Evolutionary conservation across 1,139 yeast genomes (phyloP).

Genomic region (Candida mesenterica): DNA sequence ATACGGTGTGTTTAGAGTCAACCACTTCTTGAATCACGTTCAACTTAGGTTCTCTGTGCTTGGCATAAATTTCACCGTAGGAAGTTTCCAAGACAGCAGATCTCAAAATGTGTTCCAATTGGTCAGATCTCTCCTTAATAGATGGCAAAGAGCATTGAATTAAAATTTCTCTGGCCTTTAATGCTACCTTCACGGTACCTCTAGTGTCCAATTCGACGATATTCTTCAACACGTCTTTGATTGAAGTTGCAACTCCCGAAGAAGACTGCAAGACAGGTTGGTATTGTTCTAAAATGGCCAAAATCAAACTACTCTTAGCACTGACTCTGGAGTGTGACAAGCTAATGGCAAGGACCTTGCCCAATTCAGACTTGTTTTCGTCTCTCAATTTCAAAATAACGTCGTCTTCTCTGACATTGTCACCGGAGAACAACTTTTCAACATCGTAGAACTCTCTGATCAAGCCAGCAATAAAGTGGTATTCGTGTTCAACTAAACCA

Average conservation of each 20-base stretch:
- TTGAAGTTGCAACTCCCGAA: conserved; percentile 65
- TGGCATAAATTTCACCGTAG: conserved; percentile 78
- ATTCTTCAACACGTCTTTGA: conserved; percentile 69
- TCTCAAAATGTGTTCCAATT: conserved; percentile 90
- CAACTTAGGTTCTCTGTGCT: conserved; percentile 80
- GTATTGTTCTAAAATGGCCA: conserved; percentile 81
- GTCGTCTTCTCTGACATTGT: conserved; percentile 77
- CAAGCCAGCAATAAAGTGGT: conserved; percentile 65
- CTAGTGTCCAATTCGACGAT: conserved; percentile 88
- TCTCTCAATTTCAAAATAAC: conserved; percentile 85
- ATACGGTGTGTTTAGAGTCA: conserved; percentile 93
- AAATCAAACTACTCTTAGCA: conserved; percentile 84
- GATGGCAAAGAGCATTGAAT: conserved; percentile 97
- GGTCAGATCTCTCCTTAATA: conserved; percentile 92
- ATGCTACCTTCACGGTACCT: conserved; percentile 89
- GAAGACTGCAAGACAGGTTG: conserved; percentile 70
- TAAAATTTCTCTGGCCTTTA: conserved; percentile 92
- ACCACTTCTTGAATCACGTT: conserved; percentile 85
- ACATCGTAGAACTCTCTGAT: conserved; percentile 71
- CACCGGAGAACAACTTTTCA: conserved; percentile 75
- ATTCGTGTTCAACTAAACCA: conserved; percentile 86
- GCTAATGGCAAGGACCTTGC: conserved; percentile 67
- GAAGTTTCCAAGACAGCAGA: conserved; percentile 86
- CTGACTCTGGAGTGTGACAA: conserved; percentile 92
- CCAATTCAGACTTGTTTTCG: conserved; percentile 74